A percentile compares a stretch with the other conserved stretches of the same genome.
Conservation (phyloP, 2,329 filamentous ascomycete genomes). For the Claviceps pazoutovae region DNA sequence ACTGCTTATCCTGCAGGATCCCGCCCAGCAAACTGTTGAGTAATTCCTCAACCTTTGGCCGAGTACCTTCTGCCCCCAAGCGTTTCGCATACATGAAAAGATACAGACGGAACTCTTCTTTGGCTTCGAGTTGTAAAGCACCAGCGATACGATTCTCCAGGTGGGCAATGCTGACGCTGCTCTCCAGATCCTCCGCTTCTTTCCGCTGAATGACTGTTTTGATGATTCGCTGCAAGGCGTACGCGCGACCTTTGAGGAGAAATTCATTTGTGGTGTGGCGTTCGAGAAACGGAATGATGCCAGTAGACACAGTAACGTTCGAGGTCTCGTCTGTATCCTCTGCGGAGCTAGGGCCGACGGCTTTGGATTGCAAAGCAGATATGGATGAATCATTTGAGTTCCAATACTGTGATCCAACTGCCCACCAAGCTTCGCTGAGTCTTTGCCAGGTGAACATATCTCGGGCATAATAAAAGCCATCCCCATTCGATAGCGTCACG, state of each 20-base stretch:
- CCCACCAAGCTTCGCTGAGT: slow-evolving; percentile 96
- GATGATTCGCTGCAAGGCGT: slow-evolving; percentile 80
- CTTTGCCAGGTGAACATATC: slow-evolving; percentile 86
- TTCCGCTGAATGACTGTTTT: slow-evolving; percentile 79
- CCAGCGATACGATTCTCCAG: slow-evolving; percentile 90
- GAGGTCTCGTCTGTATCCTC: slow-evolving; percentile 32
- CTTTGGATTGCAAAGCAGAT: slow-evolving; percentile 61
- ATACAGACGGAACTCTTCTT: slow-evolving; percentile 87
- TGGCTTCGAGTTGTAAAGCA: slow-evolving; percentile 68
- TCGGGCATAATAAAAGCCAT: slow-evolving; percentile 81
- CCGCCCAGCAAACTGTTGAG: slow-evolving; percentile 70
- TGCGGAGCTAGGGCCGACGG: slow-evolving; percentile 42
- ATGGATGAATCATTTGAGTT: slow-evolving; percentile 90
- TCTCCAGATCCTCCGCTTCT: slow-evolving; percentile 85
- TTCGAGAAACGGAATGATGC: slow-evolving; percentile 85
- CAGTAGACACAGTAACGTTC: slow-evolving; percentile 56
- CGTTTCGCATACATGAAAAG: slow-evolving; percentile 98
- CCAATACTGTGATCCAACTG: slow-evolving; percentile 96
- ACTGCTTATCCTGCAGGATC: slow-evolving; percentile 43
- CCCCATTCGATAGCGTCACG: slow-evolving; percentile 85
- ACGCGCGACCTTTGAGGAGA: slow-evolving; percentile 79
- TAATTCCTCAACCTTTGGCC: slow-evolving; percentile 84
- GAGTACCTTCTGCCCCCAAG: slow-evolving; percentile 75
- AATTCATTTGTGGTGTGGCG: slow-evolving; percentile 90
- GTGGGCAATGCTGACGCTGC: slow-evolving; percentile 82